Conservation (phyloP, 331 rosid genomes). For the Acacia pycnantha region DNA sequence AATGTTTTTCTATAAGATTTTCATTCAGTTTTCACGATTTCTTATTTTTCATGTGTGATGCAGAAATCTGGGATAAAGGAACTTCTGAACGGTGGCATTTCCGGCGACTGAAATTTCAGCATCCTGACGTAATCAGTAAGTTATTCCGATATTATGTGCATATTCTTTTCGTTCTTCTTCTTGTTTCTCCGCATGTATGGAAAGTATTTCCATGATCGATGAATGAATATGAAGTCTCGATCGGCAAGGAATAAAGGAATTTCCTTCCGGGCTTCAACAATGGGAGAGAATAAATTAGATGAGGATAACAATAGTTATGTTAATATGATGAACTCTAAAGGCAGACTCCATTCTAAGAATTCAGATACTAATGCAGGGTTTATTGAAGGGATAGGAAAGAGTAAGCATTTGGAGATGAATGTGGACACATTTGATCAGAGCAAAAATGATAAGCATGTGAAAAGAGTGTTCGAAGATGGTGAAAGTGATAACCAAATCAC, state of each 20-base stretch:
- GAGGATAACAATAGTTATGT: neutral
- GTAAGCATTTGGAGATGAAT: neutral
- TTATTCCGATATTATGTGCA: neutral
- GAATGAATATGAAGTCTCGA: conserved; percentile 5
- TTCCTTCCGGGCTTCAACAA: neutral
- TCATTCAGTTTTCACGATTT: neutral
- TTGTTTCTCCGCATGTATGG: neutral
- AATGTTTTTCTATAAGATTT: neutral
- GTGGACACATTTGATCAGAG: conserved; percentile 12
- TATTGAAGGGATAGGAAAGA: conserved; percentile 5
- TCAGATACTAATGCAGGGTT: conserved; percentile 28
- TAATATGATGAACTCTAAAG: neutral
- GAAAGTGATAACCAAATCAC: neutral
- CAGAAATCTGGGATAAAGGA: conserved; percentile 2
- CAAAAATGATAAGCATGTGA: conserved; percentile 6
- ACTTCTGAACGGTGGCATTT: conserved; percentile 19
- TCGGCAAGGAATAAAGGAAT: neutral
- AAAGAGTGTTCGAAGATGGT: neutral
- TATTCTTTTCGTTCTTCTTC: neutral
- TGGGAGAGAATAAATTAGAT: neutral
- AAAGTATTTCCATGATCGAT: neutral
- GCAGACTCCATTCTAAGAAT: conserved; percentile 10
- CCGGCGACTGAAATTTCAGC: conserved; percentile 7
- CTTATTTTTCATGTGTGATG: neutral
- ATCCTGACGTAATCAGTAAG: conserved; percentile 20